Evolutionary conservation across 1,139 yeast species (phyloP), one percentile per base, ranked within the genome.

Genomic region (Magnusiomyces suaveolens): DNA sequence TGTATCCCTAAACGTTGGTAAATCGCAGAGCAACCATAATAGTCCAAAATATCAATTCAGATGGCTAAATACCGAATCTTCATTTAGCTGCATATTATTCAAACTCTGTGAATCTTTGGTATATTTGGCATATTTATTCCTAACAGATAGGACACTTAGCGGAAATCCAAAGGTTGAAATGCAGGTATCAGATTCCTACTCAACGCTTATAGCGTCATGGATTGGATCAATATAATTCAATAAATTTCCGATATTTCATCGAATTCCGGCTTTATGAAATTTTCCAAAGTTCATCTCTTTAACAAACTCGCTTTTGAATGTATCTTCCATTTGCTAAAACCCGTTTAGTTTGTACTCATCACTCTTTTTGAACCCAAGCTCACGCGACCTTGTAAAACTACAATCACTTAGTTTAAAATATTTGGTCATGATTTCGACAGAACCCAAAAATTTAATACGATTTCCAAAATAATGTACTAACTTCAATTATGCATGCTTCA

Each of bases 361-460:
- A 23, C 84, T 82, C 60, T 87, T 95, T 61, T 85, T 90, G 67
- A 90, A 90, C 0, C 95, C 96, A 65, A 88, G 90, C 61, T 84
- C 92, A 0, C 95, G 94, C 1, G 90, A 85, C 0, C 96, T 96
- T 4, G 86, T 75, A 18, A 90, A 24, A 36, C 48, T 46, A 47
- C 57, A 55, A n/a, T 50, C 33, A 20, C 32, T 26, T 26, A 53
- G 46, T 20, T 51, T 50, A 23, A 52, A 48, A 8, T 55, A 52
- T 3, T 54, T 54, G 46, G 51, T 52, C 10, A n/a, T 49, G 16
- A 55, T 44, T 18, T 54, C 55, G 1, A 49, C 52, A 26, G 50
- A 55, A 8, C 36, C 32, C 21, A 55, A 55, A 44, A 50, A 56
- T 4, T 41, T 60, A 2, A 66, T 54, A 54, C 62, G 69, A 8